Evolutionary conservation across 192 early-diverging fungal genomes (phyloP).

Genomic region (Linnemannia hyalina): DNA sequence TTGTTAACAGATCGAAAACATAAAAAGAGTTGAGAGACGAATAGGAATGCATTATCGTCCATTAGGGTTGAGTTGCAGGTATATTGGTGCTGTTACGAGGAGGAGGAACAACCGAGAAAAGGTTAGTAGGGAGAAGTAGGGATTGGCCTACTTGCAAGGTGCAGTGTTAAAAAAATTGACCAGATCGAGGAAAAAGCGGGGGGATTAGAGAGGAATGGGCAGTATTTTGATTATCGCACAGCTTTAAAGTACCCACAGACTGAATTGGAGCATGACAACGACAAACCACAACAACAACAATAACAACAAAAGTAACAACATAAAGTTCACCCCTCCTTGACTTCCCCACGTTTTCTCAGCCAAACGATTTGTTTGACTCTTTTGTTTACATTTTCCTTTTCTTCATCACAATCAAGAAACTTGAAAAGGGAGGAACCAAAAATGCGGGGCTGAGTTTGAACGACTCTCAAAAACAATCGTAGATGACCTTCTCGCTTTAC

Average conservation of each 20-base stretch:
- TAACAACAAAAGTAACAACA: neutral
- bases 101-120: no score
- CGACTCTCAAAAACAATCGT: neutral
- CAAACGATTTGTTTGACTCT: conserved; percentile 11
- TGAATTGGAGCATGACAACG: neutral
- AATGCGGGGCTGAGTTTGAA: conserved; percentile 58
- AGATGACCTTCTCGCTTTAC: neutral
- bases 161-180: neutral
- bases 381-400: neutral
- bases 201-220: neutral
- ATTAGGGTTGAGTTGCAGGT: neutral
- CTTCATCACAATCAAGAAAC: neutral
- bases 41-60: neutral
- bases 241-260: neutral
- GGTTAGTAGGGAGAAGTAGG: conserved; percentile 2
- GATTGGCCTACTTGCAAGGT: neutral
- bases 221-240: neutral
- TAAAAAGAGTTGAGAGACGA: neutral
- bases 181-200: neutral
- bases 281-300: neutral
- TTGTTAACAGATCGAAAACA: neutral
- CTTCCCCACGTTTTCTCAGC: conserved; percentile 35
- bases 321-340: neutral
- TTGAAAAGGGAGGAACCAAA: neutral
- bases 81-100: no score